Percentiles rank a stretch among this genome's conserved stretches.
Evolutionary conservation across 768 basidiomycete species (phyloP).

Genomic region (Mycena maculata): DNA sequence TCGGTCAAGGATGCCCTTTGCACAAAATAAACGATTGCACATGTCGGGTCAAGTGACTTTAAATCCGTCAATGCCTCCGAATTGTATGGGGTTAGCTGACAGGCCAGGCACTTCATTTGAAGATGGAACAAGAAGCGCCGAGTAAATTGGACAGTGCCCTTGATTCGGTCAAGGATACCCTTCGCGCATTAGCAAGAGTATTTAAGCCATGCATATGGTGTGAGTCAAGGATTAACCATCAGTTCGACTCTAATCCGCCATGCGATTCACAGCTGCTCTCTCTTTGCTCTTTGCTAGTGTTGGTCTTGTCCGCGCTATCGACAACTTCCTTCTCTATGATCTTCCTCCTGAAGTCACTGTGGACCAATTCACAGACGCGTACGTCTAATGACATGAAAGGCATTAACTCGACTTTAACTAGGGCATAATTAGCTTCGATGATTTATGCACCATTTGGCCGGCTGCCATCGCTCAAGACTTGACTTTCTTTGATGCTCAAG

Average conservation of each 20-base stretch:
- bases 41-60: neutral
- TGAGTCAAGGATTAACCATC: slow-evolving; percentile 12
- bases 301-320: slow-evolving; percentile 18
- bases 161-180: slow-evolving; percentile 12
- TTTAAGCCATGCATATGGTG: slow-evolving; percentile 13
- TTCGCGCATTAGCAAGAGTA: slow-evolving; percentile 2
- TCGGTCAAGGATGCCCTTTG: too few species aligned
- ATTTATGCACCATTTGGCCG: slow-evolving; percentile 11
- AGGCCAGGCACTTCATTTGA: neutral
- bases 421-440: slow-evolving; percentile 7
- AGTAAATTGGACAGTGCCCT: slow-evolving; percentile 9
- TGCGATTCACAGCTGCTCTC: slow-evolving; percentile 22
- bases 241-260: slow-evolving; percentile 8
- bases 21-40: too few species aligned
- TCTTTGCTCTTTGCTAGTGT: slow-evolving; percentile 14
- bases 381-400: slow-evolving; percentile 13
- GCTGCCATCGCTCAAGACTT: slow-evolving; percentile 1
- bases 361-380: slow-evolving; percentile 10
- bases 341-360: slow-evolving; percentile 16
- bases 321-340: slow-evolving; percentile 17
- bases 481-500: slow-evolving; percentile 13
- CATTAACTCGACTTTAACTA: slow-evolving; percentile 12
- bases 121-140: slow-evolving; percentile 6
- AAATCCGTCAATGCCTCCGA: neutral
- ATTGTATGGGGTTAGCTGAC: slow-evolving; percentile 1